These are phyloP conservation scores for Plenodomus biglobosus DNA, from an alignment of 2,329 filamentous ascomycete genomes.

Conservation along the genomic window DNA sequence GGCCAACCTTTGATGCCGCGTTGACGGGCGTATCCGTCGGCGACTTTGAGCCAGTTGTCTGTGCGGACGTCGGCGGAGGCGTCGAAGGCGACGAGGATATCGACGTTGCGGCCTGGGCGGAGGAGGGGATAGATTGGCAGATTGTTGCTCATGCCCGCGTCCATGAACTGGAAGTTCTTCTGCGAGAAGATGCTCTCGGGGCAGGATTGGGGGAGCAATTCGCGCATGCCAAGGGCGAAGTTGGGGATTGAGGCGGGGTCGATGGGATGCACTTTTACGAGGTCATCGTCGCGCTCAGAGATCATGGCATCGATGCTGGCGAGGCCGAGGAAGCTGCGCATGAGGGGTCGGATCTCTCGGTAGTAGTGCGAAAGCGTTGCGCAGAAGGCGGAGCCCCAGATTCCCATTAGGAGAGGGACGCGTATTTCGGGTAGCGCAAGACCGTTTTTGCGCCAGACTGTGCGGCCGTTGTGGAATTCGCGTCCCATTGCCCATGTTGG, in stretches of 20 bases:
- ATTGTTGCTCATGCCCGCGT: constrained; percentile 98
- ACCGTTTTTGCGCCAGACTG: constrained; percentile 63
- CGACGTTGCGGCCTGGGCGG: constrained; percentile 82
- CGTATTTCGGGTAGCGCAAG: constrained; percentile 81
- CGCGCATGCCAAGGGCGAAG: constrained; percentile 79
- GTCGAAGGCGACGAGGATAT: constrained; percentile 90
- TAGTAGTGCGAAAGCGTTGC: constrained; percentile 96
- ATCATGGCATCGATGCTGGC: constrained; percentile 78
- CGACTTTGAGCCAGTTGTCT: constrained; percentile 94
- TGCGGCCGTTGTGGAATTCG: constrained; percentile 72
- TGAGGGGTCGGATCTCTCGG: constrained; percentile 81
- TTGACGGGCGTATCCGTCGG: constrained; percentile 88
- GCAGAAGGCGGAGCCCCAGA: constrained; percentile 97
- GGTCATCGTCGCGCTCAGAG: constrained; percentile 76
- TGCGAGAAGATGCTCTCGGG: constrained; percentile 72
- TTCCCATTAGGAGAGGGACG: constrained; percentile 80
- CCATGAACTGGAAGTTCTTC: constrained; percentile 72
- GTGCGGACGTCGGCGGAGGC: constrained; percentile 89
- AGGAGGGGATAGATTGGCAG: constrained; percentile 93
- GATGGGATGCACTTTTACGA: constrained; percentile 92
- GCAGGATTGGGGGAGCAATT: constrained; percentile 71
- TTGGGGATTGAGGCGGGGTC: constrained; percentile 91
- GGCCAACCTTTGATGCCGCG: constrained; percentile 94
- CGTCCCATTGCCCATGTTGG: constrained; percentile 92
- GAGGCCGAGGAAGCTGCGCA: constrained; percentile 75